phyloP scores from a whole-genome alignment of 1,139 yeast genomes.

The Debaryomyces singareniensis region DNA sequence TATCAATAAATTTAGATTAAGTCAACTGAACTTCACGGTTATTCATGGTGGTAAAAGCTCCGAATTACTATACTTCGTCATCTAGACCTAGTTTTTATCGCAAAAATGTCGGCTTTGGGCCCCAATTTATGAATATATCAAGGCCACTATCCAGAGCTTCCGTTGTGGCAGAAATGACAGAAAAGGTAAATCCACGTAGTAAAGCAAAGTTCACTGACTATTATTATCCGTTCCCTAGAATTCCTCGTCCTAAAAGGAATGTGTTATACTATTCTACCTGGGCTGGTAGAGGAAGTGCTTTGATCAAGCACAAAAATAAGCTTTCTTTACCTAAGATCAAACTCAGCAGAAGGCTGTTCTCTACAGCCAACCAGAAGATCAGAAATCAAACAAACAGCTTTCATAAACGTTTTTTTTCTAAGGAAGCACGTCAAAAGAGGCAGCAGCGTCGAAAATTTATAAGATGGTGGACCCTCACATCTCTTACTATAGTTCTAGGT shows the following conservation, averaged over 20 bases:
- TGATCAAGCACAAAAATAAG: slow-evolving; percentile 12
- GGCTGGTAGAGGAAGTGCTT: slow-evolving; percentile 19
- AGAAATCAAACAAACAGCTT: slow-evolving; percentile 30
- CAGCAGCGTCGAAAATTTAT: slow-evolving; percentile 46
- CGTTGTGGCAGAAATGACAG: slow-evolving; percentile 25
- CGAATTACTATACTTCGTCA: not conserved
- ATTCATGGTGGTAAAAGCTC: not conserved
- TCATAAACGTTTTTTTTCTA: slow-evolving; percentile 37
- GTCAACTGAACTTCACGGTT: too few relatives aligned
- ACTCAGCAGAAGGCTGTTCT: slow-evolving; percentile 28
- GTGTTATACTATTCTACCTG: slow-evolving; percentile 48
- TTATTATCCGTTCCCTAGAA: slow-evolving; percentile 49
- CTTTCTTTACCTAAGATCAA: slow-evolving; percentile 19
- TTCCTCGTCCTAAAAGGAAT: slow-evolving; percentile 60
- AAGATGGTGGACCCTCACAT: slow-evolving; percentile 66
- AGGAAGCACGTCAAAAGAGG: slow-evolving; percentile 37
- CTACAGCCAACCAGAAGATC: slow-evolving; percentile 34
- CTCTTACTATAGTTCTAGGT: slow-evolving; percentile 56
- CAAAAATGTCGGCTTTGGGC: slow-evolving; percentile 10
- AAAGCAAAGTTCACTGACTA: slow-evolving; percentile 19
- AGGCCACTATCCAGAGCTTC: slow-evolving; percentile 42
- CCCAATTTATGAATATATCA: slow-evolving; percentile 29
- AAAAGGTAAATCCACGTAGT: slow-evolving; percentile 9
- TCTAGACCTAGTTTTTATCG: not conserved
- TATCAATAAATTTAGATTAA: too few relatives aligned